phyloP scores from a whole-genome alignment of 768 basidiomycete genomes.

The Tulasnella sp. region DNA sequence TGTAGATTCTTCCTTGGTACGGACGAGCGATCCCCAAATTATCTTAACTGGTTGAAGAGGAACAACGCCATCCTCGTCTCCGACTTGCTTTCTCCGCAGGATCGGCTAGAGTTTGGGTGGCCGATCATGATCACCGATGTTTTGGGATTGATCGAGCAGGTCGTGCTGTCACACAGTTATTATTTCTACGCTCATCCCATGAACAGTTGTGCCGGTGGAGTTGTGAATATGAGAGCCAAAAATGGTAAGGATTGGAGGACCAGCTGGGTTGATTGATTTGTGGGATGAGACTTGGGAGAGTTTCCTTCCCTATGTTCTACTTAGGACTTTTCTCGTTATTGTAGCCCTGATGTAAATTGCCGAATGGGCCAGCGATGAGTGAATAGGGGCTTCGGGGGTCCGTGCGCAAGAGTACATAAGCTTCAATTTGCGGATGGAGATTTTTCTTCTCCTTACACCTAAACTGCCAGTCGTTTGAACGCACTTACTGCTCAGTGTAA shows the following conservation, averaged over 20 bases:
- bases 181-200: constrained; percentile 18
- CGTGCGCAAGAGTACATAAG: neutral
- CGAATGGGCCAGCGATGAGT: too few species aligned
- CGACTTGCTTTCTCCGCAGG: constrained; percentile 34
- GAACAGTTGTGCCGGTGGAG: constrained; percentile 16
- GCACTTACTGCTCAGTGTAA: neutral
- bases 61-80: constrained; percentile 32
- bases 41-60: constrained; percentile 24
- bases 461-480: neutral
- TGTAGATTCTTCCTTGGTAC: constrained; percentile 24
- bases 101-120: constrained; percentile 21
- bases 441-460: neutral
- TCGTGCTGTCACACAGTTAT: constrained; percentile 15
- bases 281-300: too few species aligned
- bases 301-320: too few species aligned
- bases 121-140: constrained; percentile 19
- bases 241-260: too few species aligned
- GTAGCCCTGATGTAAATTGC: too few species aligned
- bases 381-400: neutral
- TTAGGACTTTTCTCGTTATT: too few species aligned
- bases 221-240: too few species aligned
- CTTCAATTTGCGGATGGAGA: neutral
- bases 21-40: constrained; percentile 31
- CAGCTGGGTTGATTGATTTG: too few species aligned
- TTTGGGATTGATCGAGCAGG: constrained; percentile 20